Evolutionary conservation across 495 filamentous ascomycete species (phyloP).

Genomic region (Daldinia concentrica): DNA sequence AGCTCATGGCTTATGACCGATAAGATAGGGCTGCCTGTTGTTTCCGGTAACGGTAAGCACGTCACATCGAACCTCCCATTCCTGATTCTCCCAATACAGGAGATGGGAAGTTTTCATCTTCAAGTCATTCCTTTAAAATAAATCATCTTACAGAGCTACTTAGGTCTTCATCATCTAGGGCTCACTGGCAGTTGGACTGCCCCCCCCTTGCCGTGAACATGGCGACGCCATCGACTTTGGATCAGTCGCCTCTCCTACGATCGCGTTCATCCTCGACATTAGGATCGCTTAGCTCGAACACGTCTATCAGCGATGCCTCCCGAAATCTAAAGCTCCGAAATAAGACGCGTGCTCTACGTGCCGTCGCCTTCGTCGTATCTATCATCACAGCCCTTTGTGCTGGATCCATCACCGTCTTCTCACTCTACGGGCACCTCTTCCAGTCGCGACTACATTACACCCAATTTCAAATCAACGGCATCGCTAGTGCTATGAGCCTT

Average conservation of each 20-base stretch:
- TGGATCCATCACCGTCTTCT: slow-evolving; percentile 87
- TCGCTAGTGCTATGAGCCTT: slow-evolving; percentile 83
- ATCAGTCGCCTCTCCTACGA: slow-evolving; percentile 47
- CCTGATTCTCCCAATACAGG: slow-evolving; percentile 1
- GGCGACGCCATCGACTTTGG: slow-evolving; percentile 31
- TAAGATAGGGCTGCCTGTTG: slow-evolving; percentile 30
- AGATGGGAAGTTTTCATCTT: slow-evolving; percentile 24
- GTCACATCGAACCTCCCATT: slow-evolving; percentile 17
- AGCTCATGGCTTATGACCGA: slow-evolving; percentile 3
- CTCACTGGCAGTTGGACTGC: slow-evolving; percentile 22
- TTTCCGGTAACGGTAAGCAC: slow-evolving; percentile 17
- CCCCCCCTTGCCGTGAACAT: slow-evolving; percentile 15
- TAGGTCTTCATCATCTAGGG: not conserved
- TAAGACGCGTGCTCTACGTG: slow-evolving; percentile 45
- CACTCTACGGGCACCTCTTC: slow-evolving; percentile 89
- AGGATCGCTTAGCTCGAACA: slow-evolving; percentile 46
- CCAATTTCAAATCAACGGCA: slow-evolving; percentile 89
- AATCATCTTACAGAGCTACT: not conserved
- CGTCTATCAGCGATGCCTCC: slow-evolving; percentile 49
- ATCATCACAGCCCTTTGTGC: slow-evolving; percentile 71
- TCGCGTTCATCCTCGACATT: slow-evolving; percentile 47
- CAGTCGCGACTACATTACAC: slow-evolving; percentile 83
- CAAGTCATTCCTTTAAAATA: slow-evolving; percentile 11
- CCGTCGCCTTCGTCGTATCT: slow-evolving; percentile 53
- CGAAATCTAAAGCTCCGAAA: slow-evolving; percentile 40